Base-by-base conservation (phyloP, 345 rosid genomes). In the Euclidium syriacum region DNA sequence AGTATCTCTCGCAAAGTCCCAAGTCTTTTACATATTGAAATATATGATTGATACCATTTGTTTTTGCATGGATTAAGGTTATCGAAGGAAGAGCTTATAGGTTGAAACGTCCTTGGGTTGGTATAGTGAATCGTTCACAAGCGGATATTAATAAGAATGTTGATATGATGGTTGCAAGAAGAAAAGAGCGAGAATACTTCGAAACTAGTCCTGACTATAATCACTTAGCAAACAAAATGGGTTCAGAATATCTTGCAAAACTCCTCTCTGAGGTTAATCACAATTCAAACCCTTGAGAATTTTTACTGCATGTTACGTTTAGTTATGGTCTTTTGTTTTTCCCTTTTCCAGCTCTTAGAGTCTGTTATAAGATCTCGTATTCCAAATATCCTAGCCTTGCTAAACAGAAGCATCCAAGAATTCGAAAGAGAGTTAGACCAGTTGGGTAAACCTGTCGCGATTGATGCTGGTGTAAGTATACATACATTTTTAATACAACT, bases 71-170 rank as follows among this genome's bases (percentile, higher is more conserved):
- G 6, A 20, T 30, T n/a, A 62, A 92, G 98, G 95, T 92, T 58
- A 85, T 92, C 2, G 88, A 92, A 78, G 95, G 96, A 79, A 83
- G 91, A 74, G 74, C 96, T 61, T 92, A 89, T 56, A 71, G 80
- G 60, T 76, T 92, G 72, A 85, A 78, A 52, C 77, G 79, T 4
- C 98, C 96, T 61, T 92, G 98, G 98, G 94, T 85, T 70, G 98
- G 98, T 36, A 79, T 92, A 56, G 96, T 92, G 68, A 92, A 89
- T 66, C 95, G 98, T 36, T 92, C 98, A 25, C 98, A 92, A 80
- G 91, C 91, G 19, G 98, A 92, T 68, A 92, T 92, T 11, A 92
- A 92, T 63, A 92, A 79, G 64, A 92, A 83, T 57, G 72, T 85
- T 18, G 90, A 92, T 68, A 92, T 92, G 98, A 85, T 85, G 66